These are phyloP conservation scores for Prunus salicina DNA, from an alignment of 306 rosid genomes.

Conservation along the genomic window DNA sequence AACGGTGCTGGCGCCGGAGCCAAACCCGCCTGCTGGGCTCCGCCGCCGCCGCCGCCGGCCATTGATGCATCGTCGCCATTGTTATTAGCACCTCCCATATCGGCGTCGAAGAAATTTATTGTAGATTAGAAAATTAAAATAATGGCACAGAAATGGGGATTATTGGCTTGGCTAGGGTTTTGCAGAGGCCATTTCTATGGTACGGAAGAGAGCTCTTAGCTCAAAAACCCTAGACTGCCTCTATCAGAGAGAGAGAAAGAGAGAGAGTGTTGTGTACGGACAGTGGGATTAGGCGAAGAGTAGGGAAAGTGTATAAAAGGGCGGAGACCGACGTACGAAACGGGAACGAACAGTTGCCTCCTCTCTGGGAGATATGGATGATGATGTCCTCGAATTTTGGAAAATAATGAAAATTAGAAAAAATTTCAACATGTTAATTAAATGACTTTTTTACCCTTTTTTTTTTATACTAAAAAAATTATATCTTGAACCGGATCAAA, in stretches of 20 bases:
- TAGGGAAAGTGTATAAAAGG: background rate
- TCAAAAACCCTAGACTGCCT: background rate
- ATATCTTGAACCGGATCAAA: no score
- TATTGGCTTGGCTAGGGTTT: conserved; percentile 11
- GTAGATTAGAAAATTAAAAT: background rate
- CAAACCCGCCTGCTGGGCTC: conserved; percentile 13
- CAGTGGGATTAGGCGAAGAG: background rate
- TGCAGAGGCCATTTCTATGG: background rate
- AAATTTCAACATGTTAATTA: no score
- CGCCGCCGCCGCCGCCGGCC: conserved; percentile 1
- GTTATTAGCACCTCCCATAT: conserved; percentile 43
- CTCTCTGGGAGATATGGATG: background rate
- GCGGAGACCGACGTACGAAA: background rate
- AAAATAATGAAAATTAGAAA: no score
- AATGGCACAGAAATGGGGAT: background rate
- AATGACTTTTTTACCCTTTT: no score
- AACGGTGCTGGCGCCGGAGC: conserved; percentile 58
- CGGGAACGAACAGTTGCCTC: background rate
- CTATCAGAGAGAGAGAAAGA: background rate
- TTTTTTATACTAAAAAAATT: no score
- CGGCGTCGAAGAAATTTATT: background rate
- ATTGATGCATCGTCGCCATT: conserved; percentile 28
- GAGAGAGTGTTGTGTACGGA: background rate
- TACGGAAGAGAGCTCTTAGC: background rate
- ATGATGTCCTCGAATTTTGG: background rate